Base-by-base conservation (phyloP, 2,329 filamentous ascomycete species). In the Catunica adiposa region DNA sequence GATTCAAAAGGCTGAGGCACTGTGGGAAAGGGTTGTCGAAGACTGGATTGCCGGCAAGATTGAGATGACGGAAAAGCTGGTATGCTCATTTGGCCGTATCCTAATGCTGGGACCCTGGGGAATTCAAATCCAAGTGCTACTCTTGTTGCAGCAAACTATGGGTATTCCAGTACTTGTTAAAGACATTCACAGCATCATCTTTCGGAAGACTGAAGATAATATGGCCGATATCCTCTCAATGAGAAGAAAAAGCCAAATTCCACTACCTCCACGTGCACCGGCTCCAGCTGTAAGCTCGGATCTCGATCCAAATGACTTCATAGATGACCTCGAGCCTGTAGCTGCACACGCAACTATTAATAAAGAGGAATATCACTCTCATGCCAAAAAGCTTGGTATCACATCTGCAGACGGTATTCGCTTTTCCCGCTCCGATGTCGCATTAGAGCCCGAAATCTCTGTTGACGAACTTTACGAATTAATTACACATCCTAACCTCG, bases 11-110 rank as follows among this genome's bases (percentile, higher is more conserved):
- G 87, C 78, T 20, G 81, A 84, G 61, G 71, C 77, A 6, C 72
- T 97, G 17, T 98, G 92, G 92, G 73, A 79, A 46, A 88, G 94
- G 63, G 75, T 94, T 47, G 72, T 88, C 17, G 67, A 72, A n/a
- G 82, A 80, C 60, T 97, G 89, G 89, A 77, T 75, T 55, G 73
- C 75, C 54, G 88, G 83, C 29, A 72, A 79, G 53, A 62, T 97
- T 15, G 63, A 74, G 51, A 73, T 97, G 20, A 89, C 96, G 62
- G 87, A 92, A 66, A 71, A 78, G 56, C 71, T 97, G 20, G 83
- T 94, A 2, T 83, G 80, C 63, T 75, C 84, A 29, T 94, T 97
- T 86, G 88, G 83, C 4, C 76, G 82, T 37, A 62, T 95, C 2
- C 72, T 97, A n/a, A 69, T 89, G 22, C 70, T 83, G 52, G 80